phyloP scores from a whole-genome alignment of 441 rosid genomes.

The Eutrema salsugineum region DNA sequence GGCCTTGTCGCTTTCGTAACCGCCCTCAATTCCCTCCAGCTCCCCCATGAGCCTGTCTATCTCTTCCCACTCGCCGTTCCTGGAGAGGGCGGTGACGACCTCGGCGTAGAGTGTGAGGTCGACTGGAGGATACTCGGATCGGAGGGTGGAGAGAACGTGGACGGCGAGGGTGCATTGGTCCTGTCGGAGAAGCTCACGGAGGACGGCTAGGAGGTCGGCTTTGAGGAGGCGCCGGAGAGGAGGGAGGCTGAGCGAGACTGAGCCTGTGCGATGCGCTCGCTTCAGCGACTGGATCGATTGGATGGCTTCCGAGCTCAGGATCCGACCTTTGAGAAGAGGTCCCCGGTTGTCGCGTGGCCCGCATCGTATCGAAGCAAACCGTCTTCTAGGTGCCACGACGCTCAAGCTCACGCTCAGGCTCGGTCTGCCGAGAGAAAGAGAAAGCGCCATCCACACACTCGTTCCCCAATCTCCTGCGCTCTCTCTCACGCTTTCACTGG shows the following conservation, averaged over 20 bases:
- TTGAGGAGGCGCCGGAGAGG: conserved; percentile 77
- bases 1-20: conserved; percentile 43
- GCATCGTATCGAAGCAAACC: conserved; percentile 36
- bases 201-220: conserved; percentile 61
- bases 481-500: background rate
- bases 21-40: conserved; percentile 35
- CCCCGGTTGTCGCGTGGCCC: conserved; percentile 73
- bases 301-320: conserved; percentile 78
- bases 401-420: background rate
- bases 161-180: conserved; percentile 63
- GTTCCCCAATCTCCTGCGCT: background rate
- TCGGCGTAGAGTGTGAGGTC: conserved; percentile 62
- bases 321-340: conserved; percentile 76
- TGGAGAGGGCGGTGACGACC: conserved; percentile 45
- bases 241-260: conserved; percentile 28
- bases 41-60: conserved; percentile 56
- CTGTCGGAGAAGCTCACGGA: conserved; percentile 85
- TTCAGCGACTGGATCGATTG: conserved; percentile 79
- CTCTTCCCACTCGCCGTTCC: conserved; percentile 39
- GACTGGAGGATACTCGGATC: conserved; percentile 50
- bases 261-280: conserved; percentile 43
- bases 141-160: conserved; percentile 59
- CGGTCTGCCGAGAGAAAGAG: conserved; percentile 4
- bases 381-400: background rate
- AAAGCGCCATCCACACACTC: conserved; percentile 25